Evolutionary conservation across 345 rosid genomes (phyloP), one percentile per base, ranked within the genome.

Genomic region (Acer negundo): DNA sequence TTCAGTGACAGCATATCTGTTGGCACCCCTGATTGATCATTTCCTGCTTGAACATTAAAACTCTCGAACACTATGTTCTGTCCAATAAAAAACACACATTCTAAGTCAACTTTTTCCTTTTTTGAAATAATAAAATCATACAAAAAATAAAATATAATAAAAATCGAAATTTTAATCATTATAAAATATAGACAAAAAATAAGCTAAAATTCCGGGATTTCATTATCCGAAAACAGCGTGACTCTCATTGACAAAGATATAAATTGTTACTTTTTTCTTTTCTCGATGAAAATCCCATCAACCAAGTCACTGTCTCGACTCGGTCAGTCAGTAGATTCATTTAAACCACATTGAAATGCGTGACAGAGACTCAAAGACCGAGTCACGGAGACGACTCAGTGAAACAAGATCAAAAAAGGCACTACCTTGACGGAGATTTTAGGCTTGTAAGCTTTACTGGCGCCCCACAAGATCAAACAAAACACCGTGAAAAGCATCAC

Each of bases 1-100:
- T 96, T 96, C 64, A 96, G 63, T 11, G 99, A 78, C 56, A 96
- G 76, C 99, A 96, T 96, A 73, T 96, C 99, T 28, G 99, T 96
- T 53, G 97, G 88, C 75, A 96, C 97, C 49, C 99, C 99, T 4
- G 94, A 80, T 24, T 47, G 76, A 78, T 96, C 99, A 69, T 68
- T 96, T 79, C 99, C 99, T 2, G 99, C 97, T 73, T 96, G 99
- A 26, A 94, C 83, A 81, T 92, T 78, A 67, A 96, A 85, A 84
- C 78, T 83, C 88, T 91, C 90, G 92, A 96, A 92, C 79, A 94
- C 84, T 31, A 94, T 85, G 78, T 85, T 88, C 99, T 96, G 93
- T 80, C 61, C 62, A 67, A 31, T 15, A 31, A 28, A 63, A 63
- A 26, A 16, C 51, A 58, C 74, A 38, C 24, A 35, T 35, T 62